These are phyloP conservation scores for Diaporthe sp. DNA, from an alignment of 2,329 filamentous ascomycete species.

Conservation along the genomic window DNA sequence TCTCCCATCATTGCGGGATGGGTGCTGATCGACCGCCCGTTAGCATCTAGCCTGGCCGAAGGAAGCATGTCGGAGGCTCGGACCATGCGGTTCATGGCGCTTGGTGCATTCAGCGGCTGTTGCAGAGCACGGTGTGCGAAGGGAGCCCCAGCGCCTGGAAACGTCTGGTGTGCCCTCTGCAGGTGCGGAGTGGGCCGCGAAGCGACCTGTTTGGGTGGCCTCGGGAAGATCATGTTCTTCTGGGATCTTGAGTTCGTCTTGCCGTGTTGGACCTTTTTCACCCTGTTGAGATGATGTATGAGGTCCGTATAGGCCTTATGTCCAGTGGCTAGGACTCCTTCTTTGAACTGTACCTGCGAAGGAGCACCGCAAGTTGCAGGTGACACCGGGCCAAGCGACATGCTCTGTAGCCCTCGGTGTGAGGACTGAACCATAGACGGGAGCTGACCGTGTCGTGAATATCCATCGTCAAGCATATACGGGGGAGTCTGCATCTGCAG, in stretches of 20 bases:
- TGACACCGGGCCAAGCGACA: slow-evolving; percentile 45
- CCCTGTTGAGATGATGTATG: slow-evolving; percentile 73
- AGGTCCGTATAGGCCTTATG: slow-evolving; percentile 81
- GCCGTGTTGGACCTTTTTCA: slow-evolving; percentile 63
- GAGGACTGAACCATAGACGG: slow-evolving; percentile 46
- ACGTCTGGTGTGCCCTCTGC: slow-evolving; percentile 41
- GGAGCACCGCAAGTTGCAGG: slow-evolving; percentile 45
- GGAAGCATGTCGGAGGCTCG: slow-evolving; percentile 38
- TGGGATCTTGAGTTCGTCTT: slow-evolving; percentile 56
- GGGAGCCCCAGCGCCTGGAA: slow-evolving; percentile 36
- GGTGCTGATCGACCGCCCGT: slow-evolving; percentile 32
- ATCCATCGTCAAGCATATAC: slow-evolving; percentile 48
- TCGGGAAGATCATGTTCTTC: slow-evolving; percentile 70
- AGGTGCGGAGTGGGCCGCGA: slow-evolving; percentile 37
- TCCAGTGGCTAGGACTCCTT: slow-evolving; percentile 78
- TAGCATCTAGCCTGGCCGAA: slow-evolving; percentile 33
- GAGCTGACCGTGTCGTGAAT: slow-evolving; percentile 45
- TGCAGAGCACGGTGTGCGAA: slow-evolving; percentile 31
- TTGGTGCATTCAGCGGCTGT: slow-evolving; percentile 23
- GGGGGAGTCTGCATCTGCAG: slow-evolving; percentile 46
- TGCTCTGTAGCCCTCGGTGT: slow-evolving; percentile 46
- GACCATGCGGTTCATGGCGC: slow-evolving; percentile 36
- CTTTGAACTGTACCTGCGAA: slow-evolving; percentile 68
- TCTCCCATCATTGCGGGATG: slow-evolving; percentile 43
- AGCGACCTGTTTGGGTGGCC: slow-evolving; percentile 57